These are phyloP conservation scores for Chrysoporthe deuterocubensis DNA, from an alignment of 2,329 filamentous ascomycete species.

Conservation along the genomic window DNA sequence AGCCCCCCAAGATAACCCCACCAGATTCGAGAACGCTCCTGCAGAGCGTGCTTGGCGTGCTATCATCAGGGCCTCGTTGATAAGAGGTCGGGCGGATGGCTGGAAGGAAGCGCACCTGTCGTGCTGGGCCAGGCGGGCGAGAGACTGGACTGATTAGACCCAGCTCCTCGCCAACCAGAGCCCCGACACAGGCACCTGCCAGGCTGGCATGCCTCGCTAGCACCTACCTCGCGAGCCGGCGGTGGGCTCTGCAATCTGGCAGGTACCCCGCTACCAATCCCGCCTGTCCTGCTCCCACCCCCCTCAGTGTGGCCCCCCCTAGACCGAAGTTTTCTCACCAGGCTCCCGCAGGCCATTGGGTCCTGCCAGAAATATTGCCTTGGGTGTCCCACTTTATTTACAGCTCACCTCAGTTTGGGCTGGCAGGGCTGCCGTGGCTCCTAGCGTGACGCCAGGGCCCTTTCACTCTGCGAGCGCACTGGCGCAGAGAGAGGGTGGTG, in stretches of 20 bases:
- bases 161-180: neutral
- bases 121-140: neutral
- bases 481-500: conserved; percentile 1
- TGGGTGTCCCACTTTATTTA: conserved; percentile 13
- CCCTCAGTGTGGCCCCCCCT: neutral
- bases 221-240: conserved; percentile 15
- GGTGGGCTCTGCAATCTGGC: conserved; percentile 24
- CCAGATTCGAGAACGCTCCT: neutral
- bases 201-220: conserved; percentile 10
- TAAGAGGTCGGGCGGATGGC: neutral
- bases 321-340: conserved; percentile 16
- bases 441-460: conserved; percentile 12
- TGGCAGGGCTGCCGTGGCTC: conserved; percentile 15
- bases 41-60: neutral
- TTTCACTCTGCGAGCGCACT: conserved; percentile 6
- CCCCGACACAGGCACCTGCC: neutral
- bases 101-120: neutral
- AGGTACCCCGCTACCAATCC: conserved; percentile 27
- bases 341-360: conserved; percentile 14
- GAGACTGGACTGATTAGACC: no score
- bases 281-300: conserved; percentile 6
- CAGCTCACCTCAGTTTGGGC: conserved; percentile 12
- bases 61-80: neutral
- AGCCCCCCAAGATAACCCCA: neutral
- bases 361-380: conserved; percentile 14